phyloP scores from a whole-genome alignment of 2,329 filamentous ascomycete genomes.

The Pyrenochaeta sp. region DNA sequence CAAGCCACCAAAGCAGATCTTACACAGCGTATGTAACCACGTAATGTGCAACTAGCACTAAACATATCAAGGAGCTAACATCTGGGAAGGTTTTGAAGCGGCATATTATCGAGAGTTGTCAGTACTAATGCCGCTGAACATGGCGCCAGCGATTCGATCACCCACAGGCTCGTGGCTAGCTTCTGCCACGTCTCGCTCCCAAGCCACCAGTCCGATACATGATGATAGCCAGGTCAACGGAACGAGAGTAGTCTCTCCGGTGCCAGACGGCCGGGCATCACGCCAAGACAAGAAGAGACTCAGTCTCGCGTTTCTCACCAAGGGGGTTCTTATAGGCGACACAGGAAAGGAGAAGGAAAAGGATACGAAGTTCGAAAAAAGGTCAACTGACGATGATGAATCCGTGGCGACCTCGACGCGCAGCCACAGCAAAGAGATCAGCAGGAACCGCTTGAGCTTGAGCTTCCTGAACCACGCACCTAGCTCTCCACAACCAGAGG shows the following conservation, averaged over 20 bases:
- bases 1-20: conserved; percentile 68
- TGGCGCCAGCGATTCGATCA: conserved; percentile 37
- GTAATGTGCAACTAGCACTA: conserved; percentile 11
- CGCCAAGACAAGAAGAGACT: conserved; percentile 50
- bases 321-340: conserved; percentile 41
- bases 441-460: conserved; percentile 36
- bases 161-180: conserved; percentile 45
- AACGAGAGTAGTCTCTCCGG: conserved; percentile 28
- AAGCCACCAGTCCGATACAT: conserved; percentile 32
- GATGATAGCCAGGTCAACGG: conserved; percentile 35
- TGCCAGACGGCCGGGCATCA: conserved; percentile 28
- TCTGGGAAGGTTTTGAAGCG: conserved; percentile 52
- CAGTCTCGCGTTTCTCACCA: conserved; percentile 48
- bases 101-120: conserved; percentile 54
- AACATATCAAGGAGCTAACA: too few relatives aligned
- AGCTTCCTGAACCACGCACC: conserved; percentile 36
- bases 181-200: conserved; percentile 35
- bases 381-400: conserved; percentile 25
- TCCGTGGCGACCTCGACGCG: conserved; percentile 33
- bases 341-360: conserved; percentile 21
- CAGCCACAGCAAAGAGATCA: conserved; percentile 43
- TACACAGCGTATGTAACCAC: conserved; percentile 64
- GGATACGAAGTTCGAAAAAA: conserved; percentile 26
- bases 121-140: conserved; percentile 46
- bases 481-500: conserved; percentile 37